Conservation (phyloP, 2,329 filamentous ascomycete genomes). For the Acephala macrosclerotiorum region DNA sequence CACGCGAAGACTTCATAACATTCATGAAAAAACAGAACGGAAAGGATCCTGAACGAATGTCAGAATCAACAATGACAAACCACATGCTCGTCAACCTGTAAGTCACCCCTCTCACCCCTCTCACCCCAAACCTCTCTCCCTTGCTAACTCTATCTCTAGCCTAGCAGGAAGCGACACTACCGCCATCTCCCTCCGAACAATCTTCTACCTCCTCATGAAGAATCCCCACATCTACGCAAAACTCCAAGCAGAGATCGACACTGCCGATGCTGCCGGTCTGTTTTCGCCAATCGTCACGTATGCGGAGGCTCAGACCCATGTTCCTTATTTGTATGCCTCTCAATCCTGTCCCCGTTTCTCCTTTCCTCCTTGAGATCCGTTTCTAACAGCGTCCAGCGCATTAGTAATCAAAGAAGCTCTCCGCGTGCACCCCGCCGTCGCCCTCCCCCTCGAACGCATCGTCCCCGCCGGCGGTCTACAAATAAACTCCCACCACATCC, state of each 20-base stretch:
- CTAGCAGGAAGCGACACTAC: constrained; percentile 29
- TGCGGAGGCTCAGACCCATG: not conserved
- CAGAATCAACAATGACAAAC: constrained; percentile 14
- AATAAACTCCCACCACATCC: not conserved
- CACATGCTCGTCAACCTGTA: constrained; percentile 23
- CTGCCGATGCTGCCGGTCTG: constrained; percentile 10
- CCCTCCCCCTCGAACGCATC: constrained; percentile 1
- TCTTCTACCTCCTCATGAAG: constrained; percentile 30
- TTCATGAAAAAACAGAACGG: constrained; percentile 11
- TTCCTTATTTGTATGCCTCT: constrained; percentile 12
- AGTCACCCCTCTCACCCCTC: too few species aligned
- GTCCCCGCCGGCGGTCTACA: not conserved
- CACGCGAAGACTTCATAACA: constrained; percentile 7
- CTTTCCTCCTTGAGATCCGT: not conserved
- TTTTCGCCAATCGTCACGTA: constrained; percentile 17
- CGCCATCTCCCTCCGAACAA: constrained; percentile 24
- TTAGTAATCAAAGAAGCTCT: not conserved
- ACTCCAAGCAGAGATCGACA: constrained; percentile 25
- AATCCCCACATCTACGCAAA: constrained; percentile 19
- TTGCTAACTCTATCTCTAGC: constrained; percentile 1
- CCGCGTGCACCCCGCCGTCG: not conserved
- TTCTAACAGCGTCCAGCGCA: not conserved
- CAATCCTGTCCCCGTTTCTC: not conserved
- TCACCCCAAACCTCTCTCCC: not conserved
- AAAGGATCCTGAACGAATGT: constrained; percentile 12